phyloP scores from a whole-genome alignment of 2,329 filamentous ascomycete genomes.

The Dendryphion nanum region DNA sequence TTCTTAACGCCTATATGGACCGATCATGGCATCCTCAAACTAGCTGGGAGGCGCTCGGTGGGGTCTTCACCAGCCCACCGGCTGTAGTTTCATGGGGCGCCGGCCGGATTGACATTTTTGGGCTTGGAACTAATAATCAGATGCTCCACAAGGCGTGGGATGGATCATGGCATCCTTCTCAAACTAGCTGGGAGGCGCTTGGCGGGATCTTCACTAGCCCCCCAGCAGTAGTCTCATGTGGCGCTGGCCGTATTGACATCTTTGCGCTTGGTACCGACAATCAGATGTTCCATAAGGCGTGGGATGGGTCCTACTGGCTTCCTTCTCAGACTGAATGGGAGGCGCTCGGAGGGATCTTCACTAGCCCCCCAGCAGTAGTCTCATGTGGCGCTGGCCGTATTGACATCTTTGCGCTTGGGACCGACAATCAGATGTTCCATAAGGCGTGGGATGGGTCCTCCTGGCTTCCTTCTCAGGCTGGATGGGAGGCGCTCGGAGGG shows the following conservation, averaged over 20 bases:
- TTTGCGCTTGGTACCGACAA: not conserved
- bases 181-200: slow-evolving; percentile 17
- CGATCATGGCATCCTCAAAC: too few species aligned
- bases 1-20: too few species aligned
- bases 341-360: not conserved
- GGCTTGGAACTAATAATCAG: slow-evolving; percentile 23
- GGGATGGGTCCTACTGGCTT: not conserved
- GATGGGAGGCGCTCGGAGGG: not conserved
- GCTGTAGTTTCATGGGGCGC: slow-evolving; percentile 6
- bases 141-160: slow-evolving; percentile 25
- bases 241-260: slow-evolving; percentile 16
- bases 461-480: too few species aligned
- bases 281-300: not conserved
- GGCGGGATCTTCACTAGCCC: slow-evolving; percentile 22
- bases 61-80: slow-evolving; percentile 4
- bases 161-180: slow-evolving; percentile 14
- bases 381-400: not conserved
- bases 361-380: not conserved
- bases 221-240: slow-evolving; percentile 21
- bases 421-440: slow-evolving; percentile 4
- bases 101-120: slow-evolving; percentile 13
- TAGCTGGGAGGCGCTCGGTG: slow-evolving; percentile 16
- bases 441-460: slow-evolving; percentile 4
- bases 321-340: not conserved
- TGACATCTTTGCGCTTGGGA: slow-evolving; percentile 16